phyloP scores from a whole-genome alignment of 2,329 filamentous ascomycete genomes.

The Neofusicoccum sp. region DNA sequence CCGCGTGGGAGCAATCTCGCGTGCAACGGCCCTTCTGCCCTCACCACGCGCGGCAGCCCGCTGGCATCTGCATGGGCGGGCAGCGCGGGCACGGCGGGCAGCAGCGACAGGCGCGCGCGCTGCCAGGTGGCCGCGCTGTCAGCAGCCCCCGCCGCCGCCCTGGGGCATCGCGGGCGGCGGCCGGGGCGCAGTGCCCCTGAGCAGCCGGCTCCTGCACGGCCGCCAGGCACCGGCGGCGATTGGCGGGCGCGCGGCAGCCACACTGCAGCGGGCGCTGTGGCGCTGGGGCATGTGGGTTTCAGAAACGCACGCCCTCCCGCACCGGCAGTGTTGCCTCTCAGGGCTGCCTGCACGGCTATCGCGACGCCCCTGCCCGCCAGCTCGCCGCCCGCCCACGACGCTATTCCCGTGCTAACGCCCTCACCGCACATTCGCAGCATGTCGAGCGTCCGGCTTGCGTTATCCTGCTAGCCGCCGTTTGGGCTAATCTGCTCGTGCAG shows the following conservation, averaged over 20 bases:
- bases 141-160: no score
- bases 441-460: conserved; percentile 13
- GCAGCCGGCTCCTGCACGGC: conserved; percentile 13
- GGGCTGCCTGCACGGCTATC: background rate
- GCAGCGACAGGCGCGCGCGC: background rate
- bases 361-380: background rate
- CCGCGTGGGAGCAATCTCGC: conserved; percentile 9
- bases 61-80: background rate
- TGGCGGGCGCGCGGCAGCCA: background rate
- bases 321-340: conserved; percentile 6
- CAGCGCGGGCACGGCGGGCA: background rate
- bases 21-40: background rate
- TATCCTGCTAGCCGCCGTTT: conserved; percentile 20
- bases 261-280: background rate
- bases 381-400: conserved; percentile 9
- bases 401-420: conserved; percentile 17
- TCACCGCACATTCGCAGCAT: conserved; percentile 17
- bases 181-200: conserved; percentile 6
- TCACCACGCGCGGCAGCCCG: background rate
- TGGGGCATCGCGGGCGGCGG: no score
- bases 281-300: conserved; percentile 2
- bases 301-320: conserved; percentile 11
- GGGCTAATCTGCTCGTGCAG: conserved; percentile 12
- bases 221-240: conserved; percentile 11
- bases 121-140: background rate